Evolutionary conservation across 495 filamentous ascomycete genomes (phyloP).

Genomic region (Acidomyces sp.): DNA sequence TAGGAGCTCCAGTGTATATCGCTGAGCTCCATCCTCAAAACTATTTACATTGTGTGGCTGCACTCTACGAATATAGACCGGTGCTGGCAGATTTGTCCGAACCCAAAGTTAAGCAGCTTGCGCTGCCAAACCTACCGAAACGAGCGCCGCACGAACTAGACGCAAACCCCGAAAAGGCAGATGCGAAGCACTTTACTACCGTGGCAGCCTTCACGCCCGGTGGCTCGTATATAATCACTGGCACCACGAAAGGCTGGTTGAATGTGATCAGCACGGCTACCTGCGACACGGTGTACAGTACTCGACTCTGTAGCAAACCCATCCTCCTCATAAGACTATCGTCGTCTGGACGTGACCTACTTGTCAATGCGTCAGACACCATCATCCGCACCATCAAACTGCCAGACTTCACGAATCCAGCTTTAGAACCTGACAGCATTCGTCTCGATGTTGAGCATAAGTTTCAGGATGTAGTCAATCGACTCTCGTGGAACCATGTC

Average conservation of each 20-base stretch:
- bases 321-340: conserved; percentile 79
- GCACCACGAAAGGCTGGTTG: conserved; percentile 86
- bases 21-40: conserved; percentile 88
- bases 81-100: conserved; percentile 64
- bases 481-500: conserved; percentile 88
- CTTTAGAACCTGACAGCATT: conserved; percentile 55
- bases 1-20: conserved; percentile 86
- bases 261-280: conserved; percentile 77
- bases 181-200: conserved; percentile 87
- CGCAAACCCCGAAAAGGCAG: conserved; percentile 69
- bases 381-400: conserved; percentile 81
- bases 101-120: conserved; percentile 49
- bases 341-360: conserved; percentile 66
- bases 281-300: conserved; percentile 68
- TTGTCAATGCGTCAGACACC: conserved; percentile 82
- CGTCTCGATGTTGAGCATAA: conserved; percentile 90
- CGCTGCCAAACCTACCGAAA: conserved; percentile 69
- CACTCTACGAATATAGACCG: conserved; percentile 85
- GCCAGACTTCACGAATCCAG: conserved; percentile 44
- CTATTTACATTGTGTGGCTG: conserved; percentile 68
- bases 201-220: conserved; percentile 73
- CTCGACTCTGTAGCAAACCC: conserved; percentile 70
- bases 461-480: conserved; percentile 94
- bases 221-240: conserved; percentile 77
- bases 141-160: conserved; percentile 44